Conservation (phyloP, 192 early-diverging fungal genomes). For the Umbelopsis sp. region DNA sequence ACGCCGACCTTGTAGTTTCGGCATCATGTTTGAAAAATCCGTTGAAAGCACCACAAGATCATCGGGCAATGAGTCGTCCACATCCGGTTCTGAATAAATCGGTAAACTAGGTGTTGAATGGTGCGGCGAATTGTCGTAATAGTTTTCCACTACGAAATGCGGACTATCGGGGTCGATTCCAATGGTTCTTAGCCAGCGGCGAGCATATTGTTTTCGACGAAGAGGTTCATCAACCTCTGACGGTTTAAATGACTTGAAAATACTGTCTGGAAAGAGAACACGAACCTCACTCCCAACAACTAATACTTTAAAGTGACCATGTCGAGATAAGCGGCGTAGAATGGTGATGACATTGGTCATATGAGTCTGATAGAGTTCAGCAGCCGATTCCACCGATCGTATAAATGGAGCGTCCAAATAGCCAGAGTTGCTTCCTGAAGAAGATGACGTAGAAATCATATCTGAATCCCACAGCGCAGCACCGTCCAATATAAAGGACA, state of each 20-base stretch:
- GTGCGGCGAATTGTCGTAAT: neutral
- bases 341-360: neutral
- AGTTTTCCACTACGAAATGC: neutral
- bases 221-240: neutral
- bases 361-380: constrained; percentile 1
- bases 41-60: neutral
- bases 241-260: neutral
- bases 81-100: neutral
- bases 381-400: constrained; percentile 5
- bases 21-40: constrained; percentile 1
- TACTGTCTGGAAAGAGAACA: neutral
- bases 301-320: constrained; percentile 7
- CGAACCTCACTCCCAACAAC: neutral
- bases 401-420: constrained; percentile 1
- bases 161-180: constrained; percentile 15
- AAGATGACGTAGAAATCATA: neutral
- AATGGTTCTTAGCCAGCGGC: constrained; percentile 13
- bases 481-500: constrained; percentile 5
- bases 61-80: neutral
- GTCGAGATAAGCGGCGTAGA: neutral
- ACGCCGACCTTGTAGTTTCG: neutral
- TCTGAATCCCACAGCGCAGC: constrained; percentile 11
- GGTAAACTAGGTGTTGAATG: neutral
- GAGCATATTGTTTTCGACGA: neutral
- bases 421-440: neutral